Conservation (phyloP, 2,329 filamentous ascomycete species). For the Diaporthe nobilis region DNA sequence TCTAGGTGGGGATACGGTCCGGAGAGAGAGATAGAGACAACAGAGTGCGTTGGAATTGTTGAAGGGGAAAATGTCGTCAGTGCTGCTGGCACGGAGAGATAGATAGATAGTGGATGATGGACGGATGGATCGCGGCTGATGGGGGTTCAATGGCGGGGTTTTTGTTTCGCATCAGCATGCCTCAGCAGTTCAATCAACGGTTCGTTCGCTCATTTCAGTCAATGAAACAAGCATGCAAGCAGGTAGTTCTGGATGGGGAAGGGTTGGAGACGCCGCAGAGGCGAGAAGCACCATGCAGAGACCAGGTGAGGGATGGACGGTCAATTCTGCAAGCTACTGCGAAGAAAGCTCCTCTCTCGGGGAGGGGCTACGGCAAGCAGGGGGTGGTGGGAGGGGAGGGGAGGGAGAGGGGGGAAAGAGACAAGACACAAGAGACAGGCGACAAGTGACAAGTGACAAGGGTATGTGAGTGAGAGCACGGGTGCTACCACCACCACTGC, state of each 20-base stretch:
- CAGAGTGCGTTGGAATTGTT: not conserved
- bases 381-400: not conserved
- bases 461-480: conserved; percentile 1
- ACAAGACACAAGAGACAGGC: not conserved
- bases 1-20: conserved; percentile 15
- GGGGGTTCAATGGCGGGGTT: conserved; percentile 49
- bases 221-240: conserved; percentile 23
- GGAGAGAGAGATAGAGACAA: not conserved
- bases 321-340: conserved; percentile 13
- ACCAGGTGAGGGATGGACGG: not conserved
- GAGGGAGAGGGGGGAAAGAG: not conserved
- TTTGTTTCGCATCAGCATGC: conserved; percentile 49
- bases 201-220: not conserved
- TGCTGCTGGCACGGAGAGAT: conserved; percentile 2
- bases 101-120: conserved; percentile 9
- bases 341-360: conserved; percentile 18
- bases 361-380: conserved; percentile 31
- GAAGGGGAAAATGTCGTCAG: conserved; percentile 37
- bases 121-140: not conserved
- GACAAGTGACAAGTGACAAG: conserved; percentile 13
- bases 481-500: not conserved
- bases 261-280: conserved; percentile 19
- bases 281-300: not conserved
- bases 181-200: conserved; percentile 11
- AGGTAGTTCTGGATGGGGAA: conserved; percentile 1